These are phyloP conservation scores for Toxicodendron radicans DNA, from an alignment of 345 rosid species.

Conservation along the genomic window DNA sequence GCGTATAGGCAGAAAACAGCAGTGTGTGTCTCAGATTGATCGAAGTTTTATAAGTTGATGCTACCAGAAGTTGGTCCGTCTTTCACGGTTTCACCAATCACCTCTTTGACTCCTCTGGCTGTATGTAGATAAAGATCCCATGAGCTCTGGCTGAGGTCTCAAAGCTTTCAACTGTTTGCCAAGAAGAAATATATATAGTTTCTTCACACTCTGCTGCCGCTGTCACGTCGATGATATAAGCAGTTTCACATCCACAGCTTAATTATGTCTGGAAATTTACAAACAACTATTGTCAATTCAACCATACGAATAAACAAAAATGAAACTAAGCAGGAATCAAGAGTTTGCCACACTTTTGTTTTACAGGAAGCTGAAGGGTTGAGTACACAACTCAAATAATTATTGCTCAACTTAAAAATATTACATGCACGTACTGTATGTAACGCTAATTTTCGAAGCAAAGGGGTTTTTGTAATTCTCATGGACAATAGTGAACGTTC, in stretches of 20 bases:
- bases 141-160: slow-evolving; percentile 60
- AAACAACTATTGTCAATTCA: background rate
- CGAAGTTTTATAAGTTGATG: slow-evolving; percentile 35
- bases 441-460: too few relatives aligned
- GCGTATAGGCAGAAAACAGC: slow-evolving; percentile 24
- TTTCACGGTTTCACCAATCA: slow-evolving; percentile 31
- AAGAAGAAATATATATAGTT: slow-evolving; percentile 72
- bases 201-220: slow-evolving; percentile 97
- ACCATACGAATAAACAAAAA: background rate
- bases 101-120: slow-evolving; percentile 47
- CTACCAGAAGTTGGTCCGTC: slow-evolving; percentile 47
- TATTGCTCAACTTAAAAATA: too few relatives aligned
- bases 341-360: background rate
- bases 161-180: slow-evolving; percentile 82
- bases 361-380: background rate
- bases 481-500: too few relatives aligned
- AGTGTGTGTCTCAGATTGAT: slow-evolving; percentile 35
- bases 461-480: too few relatives aligned
- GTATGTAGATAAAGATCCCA: slow-evolving; percentile 36
- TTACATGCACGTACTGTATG: too few relatives aligned
- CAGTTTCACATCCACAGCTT: slow-evolving; percentile 3
- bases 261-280: background rate
- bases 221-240: slow-evolving; percentile 43
- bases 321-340: background rate
- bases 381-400: too few relatives aligned